phyloP scores from a whole-genome alignment of 1,139 yeast species.

The Citeromyces siamensis region DNA sequence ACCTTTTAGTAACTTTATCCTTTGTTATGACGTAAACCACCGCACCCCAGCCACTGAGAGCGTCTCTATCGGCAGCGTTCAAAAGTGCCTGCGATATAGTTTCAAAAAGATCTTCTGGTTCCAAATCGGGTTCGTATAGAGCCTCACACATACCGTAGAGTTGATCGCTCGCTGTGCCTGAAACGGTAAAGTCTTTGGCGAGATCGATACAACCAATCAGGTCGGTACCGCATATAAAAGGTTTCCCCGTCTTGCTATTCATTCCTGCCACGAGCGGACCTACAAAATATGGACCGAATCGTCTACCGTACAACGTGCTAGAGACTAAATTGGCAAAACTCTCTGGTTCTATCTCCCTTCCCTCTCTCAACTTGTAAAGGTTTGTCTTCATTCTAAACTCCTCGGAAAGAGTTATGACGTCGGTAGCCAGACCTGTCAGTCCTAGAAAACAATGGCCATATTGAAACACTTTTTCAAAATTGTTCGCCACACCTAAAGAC shows the following conservation, averaged over 20 bases:
- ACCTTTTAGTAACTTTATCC: constrained; percentile 80
- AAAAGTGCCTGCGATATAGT: constrained; percentile 89
- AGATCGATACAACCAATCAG: constrained; percentile 93
- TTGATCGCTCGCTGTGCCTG: constrained; percentile 95
- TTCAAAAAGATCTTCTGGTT: constrained; percentile 92
- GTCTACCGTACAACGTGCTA: constrained; percentile 76
- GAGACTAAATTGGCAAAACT: constrained; percentile 91
- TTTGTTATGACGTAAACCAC: constrained; percentile 87
- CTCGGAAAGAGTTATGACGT: constrained; percentile 78
- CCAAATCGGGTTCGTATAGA: constrained; percentile 87
- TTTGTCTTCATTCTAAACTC: constrained; percentile 77
- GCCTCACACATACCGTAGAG: constrained; percentile 98
- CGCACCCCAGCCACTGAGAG: constrained; percentile 98
- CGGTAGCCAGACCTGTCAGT: constrained; percentile 91
- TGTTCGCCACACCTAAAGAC: constrained; percentile 82
- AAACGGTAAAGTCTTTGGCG: constrained; percentile 91
- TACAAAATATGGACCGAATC: constrained; percentile 95
- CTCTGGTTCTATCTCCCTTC: constrained; percentile 82
- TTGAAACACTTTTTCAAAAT: constrained; percentile 84
- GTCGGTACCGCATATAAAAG: constrained; percentile 93
- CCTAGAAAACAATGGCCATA: constrained; percentile 84
- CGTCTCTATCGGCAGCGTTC: constrained; percentile 96
- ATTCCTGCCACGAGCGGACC: constrained; percentile 97
- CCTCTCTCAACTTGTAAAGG: constrained; percentile 84
- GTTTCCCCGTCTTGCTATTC: constrained; percentile 66